Base-by-base conservation (phyloP, 2,329 filamentous ascomycete genomes). In the Trichoderma arundinaceum region DNA sequence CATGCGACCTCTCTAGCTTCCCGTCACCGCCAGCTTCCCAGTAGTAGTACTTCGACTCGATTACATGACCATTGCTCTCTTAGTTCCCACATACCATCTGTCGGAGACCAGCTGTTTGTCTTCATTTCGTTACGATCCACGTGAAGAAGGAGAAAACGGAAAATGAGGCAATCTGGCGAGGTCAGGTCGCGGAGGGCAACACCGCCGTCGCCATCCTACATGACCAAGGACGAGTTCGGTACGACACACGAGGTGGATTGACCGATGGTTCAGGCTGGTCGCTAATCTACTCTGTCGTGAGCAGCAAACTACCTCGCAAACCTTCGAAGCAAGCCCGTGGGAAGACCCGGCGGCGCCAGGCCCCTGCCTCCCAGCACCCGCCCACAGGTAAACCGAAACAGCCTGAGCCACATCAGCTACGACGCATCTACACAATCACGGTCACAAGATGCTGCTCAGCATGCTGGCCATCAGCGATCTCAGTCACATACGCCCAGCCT, bases 221-320 rank as follows among this genome's bases (percentile, higher is more conserved):
- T 90, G 87, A 83, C 82, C 66, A 88, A 84, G 74, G 86, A 89
- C 59, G 86, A 90, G 75, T 89, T 90, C 72, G 87, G 88, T 89
- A 81, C 66, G 76, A 61, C 53, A 49, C 48, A n/a, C n/a, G 39
- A 28, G 15, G 44, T 44, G 39, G 49, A 38, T 48, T 39, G 32
- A 35, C 17, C 39, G 39, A 46, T 46, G 49, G 39, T 46, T 53
- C 33, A 22, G 28, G 49, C 48, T 58, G 43, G 57, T 71, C 39
- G 64, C 72, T 73, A 70, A 74, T 67, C 57, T 38, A 46, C 38
- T 39, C 44, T 66, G 56, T 64, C 32, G 46, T 61, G 44, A 69
- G 67, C 77, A 92, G 90, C 88, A 70, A 82, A 83, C 67, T 94
- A 92, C 76, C 84, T 93, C 41, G 83, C 88, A 71, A 86, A 89